Evolutionary conservation across 192 early-diverging fungal genomes (phyloP).

Genomic region (Backusella macrospora): DNA sequence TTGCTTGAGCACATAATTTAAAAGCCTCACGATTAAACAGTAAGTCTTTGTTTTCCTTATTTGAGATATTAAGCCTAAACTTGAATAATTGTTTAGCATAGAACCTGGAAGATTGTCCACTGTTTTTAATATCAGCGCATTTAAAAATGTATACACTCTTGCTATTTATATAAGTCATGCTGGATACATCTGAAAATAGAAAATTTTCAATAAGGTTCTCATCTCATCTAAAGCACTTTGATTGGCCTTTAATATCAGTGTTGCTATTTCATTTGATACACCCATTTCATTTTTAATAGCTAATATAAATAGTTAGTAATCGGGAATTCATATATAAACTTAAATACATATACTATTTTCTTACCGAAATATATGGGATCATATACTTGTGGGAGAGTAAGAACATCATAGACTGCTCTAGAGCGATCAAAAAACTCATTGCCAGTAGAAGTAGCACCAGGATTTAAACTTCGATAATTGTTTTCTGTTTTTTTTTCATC

Average conservation of each 20-base stretch:
- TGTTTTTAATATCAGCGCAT: slow-evolving; percentile 44
- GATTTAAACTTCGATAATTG: background rate
- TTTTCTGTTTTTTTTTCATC: background rate
- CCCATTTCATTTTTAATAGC: slow-evolving; percentile 26
- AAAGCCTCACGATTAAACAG: slow-evolving; percentile 41
- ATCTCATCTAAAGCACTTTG: background rate
- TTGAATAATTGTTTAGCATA: slow-evolving; percentile 44
- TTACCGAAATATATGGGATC: slow-evolving; percentile 43
- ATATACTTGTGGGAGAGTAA: slow-evolving; percentile 43
- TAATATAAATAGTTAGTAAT: background rate
- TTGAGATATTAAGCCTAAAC: slow-evolving; percentile 44
- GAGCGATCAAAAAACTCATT: slow-evolving; percentile 51
- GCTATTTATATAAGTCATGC: slow-evolving; percentile 43
- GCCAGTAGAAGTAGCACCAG: slow-evolving; percentile 20
- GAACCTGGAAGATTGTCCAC: slow-evolving; percentile 49
- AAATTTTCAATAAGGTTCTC: background rate
- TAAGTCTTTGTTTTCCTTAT: slow-evolving; percentile 26
- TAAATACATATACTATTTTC: background rate
- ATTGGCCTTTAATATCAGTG: slow-evolving; percentile 11
- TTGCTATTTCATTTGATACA: slow-evolving; percentile 43
- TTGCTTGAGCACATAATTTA: slow-evolving; percentile 48
- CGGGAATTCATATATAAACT: slow-evolving; percentile 12
- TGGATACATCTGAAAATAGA: slow-evolving; percentile 27
- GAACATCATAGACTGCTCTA: slow-evolving; percentile 29
- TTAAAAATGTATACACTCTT: slow-evolving; percentile 37